Evolutionary conservation across 257 asterid genomes (phyloP), one percentile per base, ranked within the genome.

Genomic region (Agastache rugosa): DNA sequence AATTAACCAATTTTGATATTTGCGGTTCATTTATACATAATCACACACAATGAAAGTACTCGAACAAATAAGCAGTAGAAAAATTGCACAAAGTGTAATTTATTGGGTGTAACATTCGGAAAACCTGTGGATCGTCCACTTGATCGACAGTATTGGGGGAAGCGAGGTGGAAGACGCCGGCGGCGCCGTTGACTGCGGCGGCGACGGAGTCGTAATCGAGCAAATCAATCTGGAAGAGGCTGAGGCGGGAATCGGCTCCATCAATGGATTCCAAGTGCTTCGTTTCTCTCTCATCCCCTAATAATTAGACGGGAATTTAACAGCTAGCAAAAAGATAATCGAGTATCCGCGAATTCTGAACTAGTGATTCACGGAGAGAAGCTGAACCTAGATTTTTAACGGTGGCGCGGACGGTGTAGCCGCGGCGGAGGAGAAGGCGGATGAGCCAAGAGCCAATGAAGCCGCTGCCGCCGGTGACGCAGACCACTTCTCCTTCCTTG

Each of bases 391-490:
- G 87, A 83, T 85, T 64, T 80, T 79, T 82, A 68, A 92, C 88
- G 90, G 98, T 91, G 87, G 98, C 98, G 72, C 82, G 88, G 76
- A 93, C 94, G 48, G 93, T 75, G 86, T 93, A 93, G 77, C 97
- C 96, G 59, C 97, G 97, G 37, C 72, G 80, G 76, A 93, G 96
- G 63, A 93, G 98, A 64, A 84, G 90, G 37, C 82, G 82, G 41
- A 93, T 85, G 63, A 93, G 77, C 80, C 85, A 88, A 3, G 97
- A 86, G 29, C 98, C 98, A 29, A 92, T 92, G 79, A 14, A 87
- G 77, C 97, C 98, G 81, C 96, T 92, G 78, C 87, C 98, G 29
- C 98, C 97, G 5, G 98, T 90, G 0, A 92, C 96, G 71, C 96
- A 92, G 16, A 88, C 96, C 22, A 77, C 84, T 78, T 91, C 90